Evolutionary conservation across 352 stramenopile species (phyloP), one percentile per base, ranked within the genome.

Genomic region (Phytophthora boehmeriae): DNA sequence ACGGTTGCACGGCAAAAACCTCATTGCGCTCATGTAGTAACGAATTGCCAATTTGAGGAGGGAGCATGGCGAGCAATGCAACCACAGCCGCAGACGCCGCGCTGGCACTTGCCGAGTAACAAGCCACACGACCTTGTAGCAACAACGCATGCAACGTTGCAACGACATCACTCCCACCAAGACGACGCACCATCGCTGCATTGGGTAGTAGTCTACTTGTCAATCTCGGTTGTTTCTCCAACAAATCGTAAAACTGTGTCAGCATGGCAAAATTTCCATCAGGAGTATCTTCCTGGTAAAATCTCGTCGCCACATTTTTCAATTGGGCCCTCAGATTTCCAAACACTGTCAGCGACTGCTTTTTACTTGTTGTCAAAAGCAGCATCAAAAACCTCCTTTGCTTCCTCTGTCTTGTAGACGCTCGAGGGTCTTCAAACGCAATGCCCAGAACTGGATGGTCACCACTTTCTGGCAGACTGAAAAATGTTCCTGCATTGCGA

Each of bases 121-220:
- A 93, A 23, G 92, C 76, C 4, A 95, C 70, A 5, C 88, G 77
- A 0, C 88, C 88, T 70, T 95, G 83, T 5, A 95, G 44, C 20
- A 95, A 35, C 1, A 96, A 28, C 8, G 90, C 80, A 8, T 84
- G 78, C 30, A 95, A 48, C 8, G 90, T 74, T 9, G 78, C 83
- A 23, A 95, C 44, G 8, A 95, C 57, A 32, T 94, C 78, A 11
- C 76, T 77, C 14, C 75, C 78, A 54, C 68, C 57, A 27, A 91
- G 52, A 28, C 78, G 63, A 0, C 71, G 69, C 35, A 89, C 62
- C 16, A 91, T 60, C 22, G 63, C 63, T 20, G 80, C 67, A n/a
- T 82, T 56, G 0, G 84, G 84, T 16, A 90, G 59, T 2, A 75
- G 66, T 8, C 76, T 63, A 38, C 73, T 66, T 17, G 75, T 41